Conservation (phyloP, 2,329 filamentous ascomycete genomes). For the Neonectria neomacrospora region DNA sequence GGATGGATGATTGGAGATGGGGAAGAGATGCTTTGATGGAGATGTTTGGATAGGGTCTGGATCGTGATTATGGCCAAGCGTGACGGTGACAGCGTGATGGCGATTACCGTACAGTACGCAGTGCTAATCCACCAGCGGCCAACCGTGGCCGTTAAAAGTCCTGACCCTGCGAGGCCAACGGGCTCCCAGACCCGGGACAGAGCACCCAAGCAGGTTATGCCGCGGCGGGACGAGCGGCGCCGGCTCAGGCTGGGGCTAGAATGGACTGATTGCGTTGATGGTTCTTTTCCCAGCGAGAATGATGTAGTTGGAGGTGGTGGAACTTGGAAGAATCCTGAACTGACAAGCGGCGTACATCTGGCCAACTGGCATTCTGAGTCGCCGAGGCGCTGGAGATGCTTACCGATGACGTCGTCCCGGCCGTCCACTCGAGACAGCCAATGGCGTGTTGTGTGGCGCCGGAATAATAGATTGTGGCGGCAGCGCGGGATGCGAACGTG, state of each 20-base stretch:
- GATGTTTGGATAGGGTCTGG: conserved; percentile 5
- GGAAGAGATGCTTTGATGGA: background rate
- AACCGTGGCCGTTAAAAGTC: background rate
- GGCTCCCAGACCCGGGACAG: background rate
- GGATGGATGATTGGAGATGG: conserved; percentile 12
- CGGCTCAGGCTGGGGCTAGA: background rate
- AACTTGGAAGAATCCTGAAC: conserved; percentile 22
- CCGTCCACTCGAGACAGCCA: background rate
- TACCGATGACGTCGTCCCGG: conserved; percentile 19
- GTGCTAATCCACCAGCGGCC: background rate
- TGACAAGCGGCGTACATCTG: conserved; percentile 11
- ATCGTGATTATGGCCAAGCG: background rate
- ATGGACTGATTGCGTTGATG: conserved; percentile 11
- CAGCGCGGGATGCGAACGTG: conserved; percentile 7
- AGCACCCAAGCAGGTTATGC: conserved; percentile 1
- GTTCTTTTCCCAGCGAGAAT: conserved; percentile 2
- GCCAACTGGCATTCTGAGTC: conserved; percentile 1
- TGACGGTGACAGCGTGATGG: background rate
- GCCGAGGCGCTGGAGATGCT: conserved; percentile 2
- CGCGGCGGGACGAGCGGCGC: background rate
- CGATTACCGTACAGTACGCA: background rate
- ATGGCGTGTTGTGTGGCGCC: conserved; percentile 21
- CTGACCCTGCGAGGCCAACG: background rate
- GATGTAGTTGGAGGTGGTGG: conserved; percentile 26
- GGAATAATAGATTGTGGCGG: background rate